These are phyloP conservation scores for Schizosaccharomyces octosporus DNA, from an alignment of 805 yeast species.

Conservation along the genomic window DNA sequence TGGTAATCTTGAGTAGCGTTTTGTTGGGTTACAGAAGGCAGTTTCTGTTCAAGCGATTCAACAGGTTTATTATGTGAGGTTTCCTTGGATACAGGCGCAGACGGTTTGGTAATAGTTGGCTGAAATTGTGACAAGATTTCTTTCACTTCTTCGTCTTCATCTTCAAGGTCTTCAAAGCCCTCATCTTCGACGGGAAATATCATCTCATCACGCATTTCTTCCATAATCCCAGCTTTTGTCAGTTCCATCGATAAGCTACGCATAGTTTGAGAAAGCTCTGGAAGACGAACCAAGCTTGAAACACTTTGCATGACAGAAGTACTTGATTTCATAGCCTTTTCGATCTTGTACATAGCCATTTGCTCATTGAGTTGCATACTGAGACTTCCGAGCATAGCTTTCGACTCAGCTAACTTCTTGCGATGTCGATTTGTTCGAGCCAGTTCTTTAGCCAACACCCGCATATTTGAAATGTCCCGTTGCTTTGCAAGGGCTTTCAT, in stretches of 20 bases:
- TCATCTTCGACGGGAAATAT: slow-evolving; percentile 46
- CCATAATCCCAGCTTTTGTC: slow-evolving; percentile 31
- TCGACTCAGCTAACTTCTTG: not conserved
- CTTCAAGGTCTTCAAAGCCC: slow-evolving; percentile 28
- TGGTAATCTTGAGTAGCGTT: not conserved
- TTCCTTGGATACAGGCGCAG: not conserved
- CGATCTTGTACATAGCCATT: slow-evolving; percentile 23
- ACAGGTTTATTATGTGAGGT: not conserved
- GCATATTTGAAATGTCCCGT: not conserved
- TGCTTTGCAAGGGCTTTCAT: not conserved
- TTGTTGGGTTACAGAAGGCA: not conserved
- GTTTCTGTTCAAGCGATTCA: not conserved
- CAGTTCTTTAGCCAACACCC: not conserved
- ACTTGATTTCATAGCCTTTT: slow-evolving; percentile 55
- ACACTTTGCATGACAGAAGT: slow-evolving; percentile 75
- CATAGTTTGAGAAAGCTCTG: slow-evolving; percentile 61
- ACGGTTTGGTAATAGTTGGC: slow-evolving; percentile 21
- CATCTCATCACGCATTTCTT: slow-evolving; percentile 86
- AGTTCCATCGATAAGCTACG: slow-evolving; percentile 58
- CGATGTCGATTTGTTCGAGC: not conserved
- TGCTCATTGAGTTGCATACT: slow-evolving; percentile 2
- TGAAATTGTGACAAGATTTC: slow-evolving; percentile 24
- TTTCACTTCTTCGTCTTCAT: slow-evolving; percentile 37
- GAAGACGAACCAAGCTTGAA: slow-evolving; percentile 49
- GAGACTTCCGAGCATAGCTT: not conserved